Conservation (phyloP, 768 basidiomycete species). For the Pleurotus tuber-regium region DNA sequence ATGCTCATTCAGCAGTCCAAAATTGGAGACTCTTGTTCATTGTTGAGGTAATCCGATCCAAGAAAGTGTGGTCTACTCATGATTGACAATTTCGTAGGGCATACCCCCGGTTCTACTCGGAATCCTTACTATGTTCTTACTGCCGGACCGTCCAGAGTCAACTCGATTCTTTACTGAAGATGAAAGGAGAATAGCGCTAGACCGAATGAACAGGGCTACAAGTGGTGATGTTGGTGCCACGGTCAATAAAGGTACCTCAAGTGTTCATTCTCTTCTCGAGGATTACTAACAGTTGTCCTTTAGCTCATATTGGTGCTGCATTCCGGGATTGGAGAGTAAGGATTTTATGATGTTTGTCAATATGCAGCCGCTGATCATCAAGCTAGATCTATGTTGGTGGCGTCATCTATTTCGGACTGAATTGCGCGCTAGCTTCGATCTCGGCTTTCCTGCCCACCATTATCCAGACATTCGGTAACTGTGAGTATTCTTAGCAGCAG, state of each 20-base stretch:
- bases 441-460: conserved; percentile 85
- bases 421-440: conserved; percentile 74
- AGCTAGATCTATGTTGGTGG: conserved; percentile 62
- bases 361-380: background rate
- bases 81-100: conserved; percentile 39
- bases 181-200: conserved; percentile 60
- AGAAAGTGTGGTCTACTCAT: background rate
- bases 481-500: conserved; percentile 37
- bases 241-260: conserved; percentile 53
- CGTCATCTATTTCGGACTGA: conserved; percentile 75
- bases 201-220: conserved; percentile 63
- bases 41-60: conserved; percentile 48
- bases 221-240: conserved; percentile 64
- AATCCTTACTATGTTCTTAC: conserved; percentile 46
- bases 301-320: conserved; percentile 62
- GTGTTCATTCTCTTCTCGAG: background rate
- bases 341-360: conserved; percentile 1
- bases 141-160: conserved; percentile 73
- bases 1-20: conserved; percentile 44
- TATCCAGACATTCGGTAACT: conserved; percentile 67
- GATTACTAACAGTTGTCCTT: conserved; percentile 1
- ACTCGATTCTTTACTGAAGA: conserved; percentile 54
- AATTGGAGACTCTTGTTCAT: conserved; percentile 71
- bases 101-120: conserved; percentile 66
- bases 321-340: conserved; percentile 71